Evolutionary conservation across 2,329 filamentous ascomycete species (phyloP), one percentile per base, ranked within the genome.

Genomic region (Phialemonium atrogriseum): DNA sequence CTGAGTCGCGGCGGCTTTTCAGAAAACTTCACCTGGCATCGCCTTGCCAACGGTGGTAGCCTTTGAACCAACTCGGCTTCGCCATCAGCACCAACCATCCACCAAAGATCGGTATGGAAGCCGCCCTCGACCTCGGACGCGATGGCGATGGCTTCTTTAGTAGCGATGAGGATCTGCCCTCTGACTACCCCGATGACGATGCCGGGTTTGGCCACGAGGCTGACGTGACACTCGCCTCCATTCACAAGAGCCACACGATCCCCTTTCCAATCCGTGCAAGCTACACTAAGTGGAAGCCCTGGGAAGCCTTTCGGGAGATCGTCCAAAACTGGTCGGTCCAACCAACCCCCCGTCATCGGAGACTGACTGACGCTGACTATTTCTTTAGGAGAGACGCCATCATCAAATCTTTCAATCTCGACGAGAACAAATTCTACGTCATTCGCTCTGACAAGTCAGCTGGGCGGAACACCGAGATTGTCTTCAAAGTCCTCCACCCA

Each of bases 311-410:
- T 16, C 44, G 51, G 11, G 54, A 56, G 36, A 34, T 56, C 4
- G 39, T 54, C 13, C 51, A 54, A 27, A 55, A 55, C 35, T 56
- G 51, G 54, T 50, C n/a, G n/a, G n/a, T n/a, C n/a, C n/a, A n/a
- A n/a, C n/a, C n/a, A 39, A 26, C 24, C 16, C 16, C 12, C 24
- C 24, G 7, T 14, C 24, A 13, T 25, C 24, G 24, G 24, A 13
- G 16, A 12, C 12, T 18, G n/a, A 21, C 20, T 10, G n/a, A 10
- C 16, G 28, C 24, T 12, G 19, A 24, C 18, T 38, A 14, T 24
- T 32, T 38, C 16, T 40, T 27, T 21, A 55, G 49, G 53, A 40
- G 45, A 35, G 49, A 54, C 26, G 49, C 30, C 5, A 51, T 54
- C 30, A 47, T 51, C 32, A 33, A 33, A 11, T 43, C 46, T 0